Evolutionary conservation across 2,329 filamentous ascomycete genomes (phyloP), one percentile per base, ranked within the genome.

Genomic region (Pseudofabraea citricarpa): DNA sequence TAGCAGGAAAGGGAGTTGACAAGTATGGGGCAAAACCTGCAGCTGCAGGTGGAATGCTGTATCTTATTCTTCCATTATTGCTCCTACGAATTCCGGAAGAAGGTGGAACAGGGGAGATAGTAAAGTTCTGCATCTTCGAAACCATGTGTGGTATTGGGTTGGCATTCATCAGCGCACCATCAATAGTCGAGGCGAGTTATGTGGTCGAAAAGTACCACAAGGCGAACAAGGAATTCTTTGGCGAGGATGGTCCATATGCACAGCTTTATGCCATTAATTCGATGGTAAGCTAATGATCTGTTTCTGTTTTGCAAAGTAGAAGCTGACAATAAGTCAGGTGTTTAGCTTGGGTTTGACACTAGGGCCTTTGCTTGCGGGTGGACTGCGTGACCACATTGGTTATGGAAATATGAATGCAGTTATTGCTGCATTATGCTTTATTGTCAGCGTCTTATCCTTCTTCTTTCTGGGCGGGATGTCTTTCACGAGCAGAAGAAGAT

Each of bases 211-310:
- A 67, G 32, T 81, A 77, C 52, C 70, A 77, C 47, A 65, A 70
- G 36, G 71, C 70, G 1, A 83, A 82, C 44, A 66, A 66, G 1
- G 70, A 69, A 0, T 64, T 77, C 40, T 83, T 82, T 50, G 74
- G 76, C 1, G 60, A 66, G 1, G 65, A 73, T 4, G 75, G 75
- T 0, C 79, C 80, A 0, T 83, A 83, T 55, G 80, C 79, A 2
- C 81, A 85, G 59, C 66, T 84, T 0, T 85, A 83, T 56, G 79
- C 76, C 3, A 64, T 85, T 46, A 81, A 78, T 52, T 78, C 73
- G n/a, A 73, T 83, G 68, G 70, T n/a, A n/a, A n/a, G n/a, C n/a
- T n/a, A n/a, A n/a, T n/a, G n/a, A n/a, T n/a, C n/a, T n/a, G n/a
- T n/a, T n/a, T n/a, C n/a, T n/a, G n/a, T n/a, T n/a, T n/a, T n/a